A percentile compares a stretch with the other conserved stretches of the same genome.
Conservation (phyloP, 345 rosid species). For the Noccaea bulbosa region DNA sequence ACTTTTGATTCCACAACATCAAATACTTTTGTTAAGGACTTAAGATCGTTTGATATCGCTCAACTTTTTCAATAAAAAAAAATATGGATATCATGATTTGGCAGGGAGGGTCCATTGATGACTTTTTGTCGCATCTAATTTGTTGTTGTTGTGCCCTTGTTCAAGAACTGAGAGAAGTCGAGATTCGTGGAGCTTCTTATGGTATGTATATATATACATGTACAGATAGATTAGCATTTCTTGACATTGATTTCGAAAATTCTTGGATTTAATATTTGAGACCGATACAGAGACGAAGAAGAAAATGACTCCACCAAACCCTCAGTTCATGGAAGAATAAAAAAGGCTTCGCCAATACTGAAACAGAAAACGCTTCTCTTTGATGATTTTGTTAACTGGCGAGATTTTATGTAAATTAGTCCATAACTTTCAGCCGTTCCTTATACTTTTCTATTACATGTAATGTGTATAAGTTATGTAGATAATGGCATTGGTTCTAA, state of each 20-base stretch:
- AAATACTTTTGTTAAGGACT: neutral
- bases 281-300: constrained; percentile 45
- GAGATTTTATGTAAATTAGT: constrained; percentile 17
- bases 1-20: neutral
- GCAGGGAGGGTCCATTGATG: constrained; percentile 91
- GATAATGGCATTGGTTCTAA: no score
- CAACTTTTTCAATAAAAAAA: neutral
- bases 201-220: constrained; percentile 43
- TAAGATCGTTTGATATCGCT: neutral
- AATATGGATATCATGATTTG: neutral
- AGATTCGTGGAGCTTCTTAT: constrained; percentile 61
- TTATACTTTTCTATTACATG: constrained; percentile 10
- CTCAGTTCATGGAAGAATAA: constrained; percentile 73
- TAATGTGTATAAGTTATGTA: constrained; percentile 8
- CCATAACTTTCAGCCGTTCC: neutral
- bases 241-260: neutral
- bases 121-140: constrained; percentile 91
- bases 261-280: neutral
- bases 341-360: constrained; percentile 15
- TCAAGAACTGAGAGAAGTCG: constrained; percentile 95
- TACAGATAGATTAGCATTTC: constrained; percentile 4
- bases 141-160: constrained; percentile 98
- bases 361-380: constrained; percentile 3
- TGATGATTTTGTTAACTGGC: neutral
- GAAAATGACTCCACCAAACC: constrained; percentile 73